Base-by-base conservation (phyloP, 2,329 filamentous ascomycete species). In the Talaromyces sp. region DNA sequence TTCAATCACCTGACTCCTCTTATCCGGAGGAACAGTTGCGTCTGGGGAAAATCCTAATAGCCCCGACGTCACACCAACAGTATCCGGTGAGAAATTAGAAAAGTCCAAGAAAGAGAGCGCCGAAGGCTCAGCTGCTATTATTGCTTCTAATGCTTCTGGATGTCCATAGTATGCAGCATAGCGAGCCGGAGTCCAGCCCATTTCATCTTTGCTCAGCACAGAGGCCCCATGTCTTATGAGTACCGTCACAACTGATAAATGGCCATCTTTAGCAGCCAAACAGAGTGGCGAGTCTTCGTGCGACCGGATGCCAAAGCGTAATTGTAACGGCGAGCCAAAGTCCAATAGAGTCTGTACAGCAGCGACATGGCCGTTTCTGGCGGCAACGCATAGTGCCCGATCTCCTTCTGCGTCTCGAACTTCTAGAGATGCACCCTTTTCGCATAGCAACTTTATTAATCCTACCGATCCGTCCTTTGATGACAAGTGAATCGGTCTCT, bases 111-210 rank as follows among this genome's bases (percentile, higher is more conserved):
- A 64, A 54, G 19, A 67, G 65, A 41, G 67, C 67, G 33, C 52
- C 67, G 13, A 56, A 62, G 66, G 67, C 43, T 67, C 72, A 35
- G 66, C 67, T 8, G 68, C 62, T 7, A 79, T 67, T n/a, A 79
- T 69, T n/a, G 74, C 52, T 19, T 73, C 67, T 4, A 79, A 69
- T 25, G 77, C 71, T 7, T 74, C 71, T 4, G 72, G 68, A 65
- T 79, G 77, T 17, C 75, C 78, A 66, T 77, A 67, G 59, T 77
- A 75, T 37, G 73, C 75, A 2, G 78, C 78, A 66, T 79, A 77
- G 7, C 75, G 73, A 19, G 77, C 68, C 10, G 78, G 77, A 25
- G 71, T 74, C 76, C 76, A 79, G 11, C 75, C 74, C 19, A 67
- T 63, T 63, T 79, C 75, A 64, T 80, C 77, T 33, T 72, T 71